Percentiles rank a stretch among this genome's conserved stretches.
Evolutionary conservation across 345 rosid species (phyloP).

Genomic region (Citrus unshiu): DNA sequence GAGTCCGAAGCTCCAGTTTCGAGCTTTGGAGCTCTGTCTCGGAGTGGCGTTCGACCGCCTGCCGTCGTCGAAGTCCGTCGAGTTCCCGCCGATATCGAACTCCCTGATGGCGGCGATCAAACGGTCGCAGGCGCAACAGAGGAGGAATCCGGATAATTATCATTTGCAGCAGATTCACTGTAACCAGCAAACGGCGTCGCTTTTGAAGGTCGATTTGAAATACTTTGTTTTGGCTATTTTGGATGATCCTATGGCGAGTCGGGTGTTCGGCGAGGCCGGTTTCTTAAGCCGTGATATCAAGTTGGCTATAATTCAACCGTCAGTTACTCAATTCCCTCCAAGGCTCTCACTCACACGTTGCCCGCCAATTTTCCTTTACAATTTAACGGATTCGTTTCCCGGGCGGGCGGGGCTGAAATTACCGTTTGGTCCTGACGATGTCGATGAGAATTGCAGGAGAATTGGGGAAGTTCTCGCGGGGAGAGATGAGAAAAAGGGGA

Average conservation of each 20-base stretch:
- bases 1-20: constrained; percentile 54
- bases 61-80: constrained; percentile 35
- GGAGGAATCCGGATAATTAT: constrained; percentile 77
- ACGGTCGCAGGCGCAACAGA: constrained; percentile 87
- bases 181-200: constrained; percentile 35
- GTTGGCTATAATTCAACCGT: constrained; percentile 58
- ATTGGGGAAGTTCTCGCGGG: constrained; percentile 12
- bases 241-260: constrained; percentile 72
- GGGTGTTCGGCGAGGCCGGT: constrained; percentile 68
- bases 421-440: constrained; percentile 15
- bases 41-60: constrained; percentile 63
- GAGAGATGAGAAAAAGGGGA: constrained; percentile 3
- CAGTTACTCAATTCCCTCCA: constrained; percentile 28
- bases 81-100: constrained; percentile 64
- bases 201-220: constrained; percentile 59
- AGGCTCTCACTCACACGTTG: constrained; percentile 28
- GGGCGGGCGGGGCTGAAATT: constrained; percentile 31
- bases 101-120: constrained; percentile 94
- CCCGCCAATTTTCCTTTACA: constrained; percentile 48
- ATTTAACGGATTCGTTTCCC: constrained; percentile 38
- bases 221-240: constrained; percentile 56
- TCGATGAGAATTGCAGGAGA: constrained; percentile 2
- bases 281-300: constrained; percentile 61
- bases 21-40: constrained; percentile 59
- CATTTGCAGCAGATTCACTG: constrained; percentile 58